Base-by-base conservation (phyloP, 176 grass and related monocot species). In the Raddia guianensis region DNA sequence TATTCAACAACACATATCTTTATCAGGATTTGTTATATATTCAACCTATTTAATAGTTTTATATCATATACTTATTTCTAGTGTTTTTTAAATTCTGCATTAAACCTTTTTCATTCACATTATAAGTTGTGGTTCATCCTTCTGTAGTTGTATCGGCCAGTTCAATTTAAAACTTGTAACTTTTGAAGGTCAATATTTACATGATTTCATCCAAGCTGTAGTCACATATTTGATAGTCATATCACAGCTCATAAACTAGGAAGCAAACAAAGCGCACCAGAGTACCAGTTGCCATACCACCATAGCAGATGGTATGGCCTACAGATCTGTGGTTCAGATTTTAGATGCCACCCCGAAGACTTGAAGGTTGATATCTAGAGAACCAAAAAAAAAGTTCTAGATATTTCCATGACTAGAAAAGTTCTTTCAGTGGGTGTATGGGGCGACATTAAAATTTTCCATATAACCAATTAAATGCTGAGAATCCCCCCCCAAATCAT, bases 381-480 rank as follows among this genome's bases (percentile, higher is more conserved):
- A 50, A 57, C 18, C 35, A 63, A 70, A 56, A 75, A 58, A 12
- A 18, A 18, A 80, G 64, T 78, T 83, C 67, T 49, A 66, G 58
- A 83, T 83, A 83, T 87, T 83, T 72, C 42, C 58, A 49, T 51
- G 49, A 37, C 79, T 77, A 72, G 40, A 82, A 64, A 64, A 65
- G 13, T 56, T 77, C 65, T 32, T 49, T 58, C 49, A 75, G 35
- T 56, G 43, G 68, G 74, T 68, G 52, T 12, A 68, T 53, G 80
- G 74, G 35, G 7, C 9, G 3, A 6, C 33, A 73, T 79, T 74
- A 61, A 5, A 40, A 40, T 84, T 74, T 12, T 80, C 45, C 80
- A 74, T 67, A 74, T 53, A 75, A 75, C 48, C 12, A 84, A 64
- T 84, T 81, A 54, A 80, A 75, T 88, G 63, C 70, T 54, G 21